Evolutionary conservation across 768 basidiomycete genomes (phyloP), one percentile per base, ranked within the genome.

Genomic region (Hypholoma fasciculare): DNA sequence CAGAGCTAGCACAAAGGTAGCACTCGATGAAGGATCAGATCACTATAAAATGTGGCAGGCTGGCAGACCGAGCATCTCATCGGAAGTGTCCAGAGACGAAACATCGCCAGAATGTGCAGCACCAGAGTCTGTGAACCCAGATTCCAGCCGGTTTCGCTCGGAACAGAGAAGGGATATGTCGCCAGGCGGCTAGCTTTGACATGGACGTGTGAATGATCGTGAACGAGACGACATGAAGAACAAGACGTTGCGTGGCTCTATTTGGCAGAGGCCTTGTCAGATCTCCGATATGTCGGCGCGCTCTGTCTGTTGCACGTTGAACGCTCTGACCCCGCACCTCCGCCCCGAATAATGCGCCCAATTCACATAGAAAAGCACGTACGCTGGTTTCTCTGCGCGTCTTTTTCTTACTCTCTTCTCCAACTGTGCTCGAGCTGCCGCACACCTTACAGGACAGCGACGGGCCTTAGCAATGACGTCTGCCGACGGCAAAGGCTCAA

Each of bases 201-300:
- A 61, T 61, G 59, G 47, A 63, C 63, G 63, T 61, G 60, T 50
- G 63, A 61, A 9, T 58, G 51, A 30, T 26, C 20, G 39, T 49
- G 46, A 44, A 56, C 37, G 36, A 51, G 26, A 46, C 51, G 30
- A 42, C 13, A 50, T 7, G 16, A 23, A 57, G 38, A 27, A 30
- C 49, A 37, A 20, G 6, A 11, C 27, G 39, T 53, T 63, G 44
- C 55, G 58, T 63, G 56, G n/a, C 23, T 17, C 30, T 61, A 37
- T 12, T 57, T 61, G 56, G 34, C 56, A 49, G 36, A 13, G 26
- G 17, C 57, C 11, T 63, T 43, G 14, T 3, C 50, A 61, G 59
- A 60, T 61, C 57, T 54, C 26, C 36, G 34, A n/a, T 34, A 34
- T 34, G 30, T 34, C 30, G 30, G 30, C 30, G 30, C 30, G 30